phyloP scores from a whole-genome alignment of 73 alveolate genomes.

The Paramecium sonneborni region DNA sequence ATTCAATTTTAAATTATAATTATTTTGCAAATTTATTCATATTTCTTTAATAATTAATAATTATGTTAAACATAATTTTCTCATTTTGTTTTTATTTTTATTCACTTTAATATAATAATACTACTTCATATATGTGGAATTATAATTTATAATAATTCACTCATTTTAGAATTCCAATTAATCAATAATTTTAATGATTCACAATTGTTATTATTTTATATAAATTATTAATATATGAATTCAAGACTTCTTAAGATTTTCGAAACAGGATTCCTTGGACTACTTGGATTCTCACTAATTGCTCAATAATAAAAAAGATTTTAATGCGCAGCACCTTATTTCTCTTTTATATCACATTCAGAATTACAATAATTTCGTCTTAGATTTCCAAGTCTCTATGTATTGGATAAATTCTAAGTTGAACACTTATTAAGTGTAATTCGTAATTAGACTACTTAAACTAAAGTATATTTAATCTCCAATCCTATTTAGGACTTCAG shows the following conservation, averaged over 20 bases:
- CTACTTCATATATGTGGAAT: too few relatives aligned
- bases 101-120: too few relatives aligned
- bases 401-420: slow-evolving; percentile 2
- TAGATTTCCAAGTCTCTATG: not conserved
- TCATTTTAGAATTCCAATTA: too few relatives aligned
- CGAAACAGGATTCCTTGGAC: not conserved
- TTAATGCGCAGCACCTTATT: slow-evolving; percentile 19
- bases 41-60: not conserved
- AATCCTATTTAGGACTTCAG: not conserved
- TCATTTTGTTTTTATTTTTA: not conserved
- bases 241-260: not conserved
- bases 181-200: not conserved
- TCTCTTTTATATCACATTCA: slow-evolving; percentile 27
- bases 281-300: not conserved
- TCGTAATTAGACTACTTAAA: not conserved
- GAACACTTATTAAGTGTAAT: slow-evolving; percentile 20
- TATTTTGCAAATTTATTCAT: too few relatives aligned
- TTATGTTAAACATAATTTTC: too few relatives aligned
- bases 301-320: not conserved
- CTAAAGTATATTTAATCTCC: not conserved
- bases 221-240: not conserved
- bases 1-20: not conserved
- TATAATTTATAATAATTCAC: too few relatives aligned
- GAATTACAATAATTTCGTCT: not conserved
- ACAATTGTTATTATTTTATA: not conserved